Percentiles rank a stretch among this genome's conserved stretches.
Evolutionary conservation across 805 yeast genomes (phyloP).

Genomic region (Candida ortonii): DNA sequence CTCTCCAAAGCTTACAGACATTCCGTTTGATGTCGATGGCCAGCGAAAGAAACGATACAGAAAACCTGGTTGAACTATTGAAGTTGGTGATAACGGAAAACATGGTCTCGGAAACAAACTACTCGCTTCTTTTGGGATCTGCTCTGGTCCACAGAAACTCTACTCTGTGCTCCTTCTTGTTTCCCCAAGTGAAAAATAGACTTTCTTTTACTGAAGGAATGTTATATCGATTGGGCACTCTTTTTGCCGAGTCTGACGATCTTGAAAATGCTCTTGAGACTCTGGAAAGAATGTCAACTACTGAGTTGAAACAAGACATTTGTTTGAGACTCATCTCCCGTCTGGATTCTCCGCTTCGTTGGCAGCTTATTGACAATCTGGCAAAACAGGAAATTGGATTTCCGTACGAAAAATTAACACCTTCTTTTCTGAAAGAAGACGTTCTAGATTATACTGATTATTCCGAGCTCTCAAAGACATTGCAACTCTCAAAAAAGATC

Average conservation of each 20-base stretch:
- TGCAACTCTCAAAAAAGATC: slow-evolving; percentile 4
- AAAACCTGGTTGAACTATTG: slow-evolving; percentile 12
- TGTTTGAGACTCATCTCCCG: slow-evolving; percentile 12
- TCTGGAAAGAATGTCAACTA: slow-evolving; percentile 8
- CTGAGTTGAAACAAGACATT: slow-evolving; percentile 2
- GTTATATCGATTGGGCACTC: slow-evolving; percentile 6
- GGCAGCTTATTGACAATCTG: slow-evolving; percentile 14
- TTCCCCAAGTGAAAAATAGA: slow-evolving; percentile 2
- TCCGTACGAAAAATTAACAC: slow-evolving; percentile 2
- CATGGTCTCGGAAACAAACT: slow-evolving; percentile 9
- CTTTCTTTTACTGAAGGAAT: slow-evolving; percentile 10
- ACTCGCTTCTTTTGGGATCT: slow-evolving; percentile 11
- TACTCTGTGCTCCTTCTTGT: slow-evolving; percentile 3
- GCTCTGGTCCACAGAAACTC: slow-evolving; percentile 12
- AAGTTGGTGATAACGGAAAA: neutral
- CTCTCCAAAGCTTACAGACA: slow-evolving; percentile 9
- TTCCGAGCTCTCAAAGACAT: slow-evolving; percentile 3
- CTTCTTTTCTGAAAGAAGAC: slow-evolving; percentile 4
- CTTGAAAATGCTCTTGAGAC: slow-evolving; percentile 10
- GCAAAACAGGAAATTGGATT: slow-evolving; percentile 1
- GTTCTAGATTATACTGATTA: slow-evolving; percentile 9
- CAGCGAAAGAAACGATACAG: slow-evolving; percentile 21
- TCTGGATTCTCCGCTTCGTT: slow-evolving; percentile 4
- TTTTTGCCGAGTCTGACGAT: slow-evolving; percentile 10
- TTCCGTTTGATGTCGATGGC: slow-evolving; percentile 21